Evolutionary conservation across 2,329 filamentous ascomycete genomes (phyloP).

Genomic region (Aspergillus amoenus): DNA sequence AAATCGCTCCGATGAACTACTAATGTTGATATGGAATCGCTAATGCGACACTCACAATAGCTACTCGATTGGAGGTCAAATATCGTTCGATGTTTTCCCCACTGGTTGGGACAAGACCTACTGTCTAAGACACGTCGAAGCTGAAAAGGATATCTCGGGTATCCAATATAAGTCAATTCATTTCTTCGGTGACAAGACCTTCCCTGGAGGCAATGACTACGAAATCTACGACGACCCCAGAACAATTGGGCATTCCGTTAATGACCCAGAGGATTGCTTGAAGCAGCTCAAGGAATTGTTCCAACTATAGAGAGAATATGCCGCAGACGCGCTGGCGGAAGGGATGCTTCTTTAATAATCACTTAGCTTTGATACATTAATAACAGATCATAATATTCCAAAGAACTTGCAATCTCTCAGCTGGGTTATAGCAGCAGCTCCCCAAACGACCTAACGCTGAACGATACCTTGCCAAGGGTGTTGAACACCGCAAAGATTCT

Average conservation of each 20-base stretch:
- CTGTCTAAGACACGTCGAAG: conserved; percentile 83
- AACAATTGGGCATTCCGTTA: conserved; percentile 82
- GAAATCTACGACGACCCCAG: conserved; percentile 85
- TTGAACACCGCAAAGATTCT: too few relatives aligned
- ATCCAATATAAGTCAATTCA: conserved; percentile 79
- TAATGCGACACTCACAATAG: conserved; percentile 42
- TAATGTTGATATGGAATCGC: not conserved
- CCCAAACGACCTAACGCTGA: too few relatives aligned
- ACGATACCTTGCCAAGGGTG: too few relatives aligned
- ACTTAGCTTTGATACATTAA: not conserved
- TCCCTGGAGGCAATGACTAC: conserved; percentile 87
- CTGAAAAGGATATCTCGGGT: conserved; percentile 67
- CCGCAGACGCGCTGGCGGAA: not conserved
- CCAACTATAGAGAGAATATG: conserved; percentile 49
- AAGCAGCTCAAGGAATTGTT: conserved; percentile 79
- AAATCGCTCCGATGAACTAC: conserved; percentile 40
- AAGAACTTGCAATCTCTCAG: not conserved
- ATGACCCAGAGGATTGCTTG: conserved; percentile 78
- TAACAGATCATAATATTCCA: not conserved
- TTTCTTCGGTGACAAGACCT: conserved; percentile 98
- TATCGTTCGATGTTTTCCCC: conserved; percentile 98
- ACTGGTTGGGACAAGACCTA: conserved; percentile 98
- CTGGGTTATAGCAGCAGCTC: too few relatives aligned
- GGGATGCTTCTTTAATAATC: not conserved
- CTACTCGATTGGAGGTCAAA: conserved; percentile 93